A percentile compares a stretch with the other conserved stretches of the same genome.
phyloP scores from a whole-genome alignment of 192 early-diverging fungal genomes.

The Dissophora globulifera region DNA sequence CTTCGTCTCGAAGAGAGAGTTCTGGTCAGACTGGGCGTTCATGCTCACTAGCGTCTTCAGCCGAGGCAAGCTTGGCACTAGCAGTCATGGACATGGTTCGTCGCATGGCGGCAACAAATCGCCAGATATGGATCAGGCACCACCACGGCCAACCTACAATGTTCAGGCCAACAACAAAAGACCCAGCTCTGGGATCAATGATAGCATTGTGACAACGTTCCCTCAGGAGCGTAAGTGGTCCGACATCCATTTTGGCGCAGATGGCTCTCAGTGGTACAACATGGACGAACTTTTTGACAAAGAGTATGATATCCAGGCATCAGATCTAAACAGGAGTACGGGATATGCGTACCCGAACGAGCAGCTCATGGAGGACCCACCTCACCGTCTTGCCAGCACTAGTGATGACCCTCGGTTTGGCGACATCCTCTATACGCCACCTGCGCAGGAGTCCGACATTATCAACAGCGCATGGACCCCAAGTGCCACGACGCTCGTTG shows the following conservation, averaged over 20 bases:
- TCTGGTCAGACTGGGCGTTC: constrained; percentile 39
- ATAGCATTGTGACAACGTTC: no score
- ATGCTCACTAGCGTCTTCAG: constrained; percentile 13
- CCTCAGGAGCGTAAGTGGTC: no score
- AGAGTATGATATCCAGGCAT: constrained; percentile 26
- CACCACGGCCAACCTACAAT: neutral
- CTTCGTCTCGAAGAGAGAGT: constrained; percentile 37
- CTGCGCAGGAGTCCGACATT: constrained; percentile 3
- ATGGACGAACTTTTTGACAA: constrained; percentile 46
- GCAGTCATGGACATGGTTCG: constrained; percentile 2
- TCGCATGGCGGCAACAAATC: neutral
- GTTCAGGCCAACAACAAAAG: constrained; percentile 10
- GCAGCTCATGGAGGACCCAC: neutral
- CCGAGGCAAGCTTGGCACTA: constrained; percentile 10
- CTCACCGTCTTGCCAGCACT: constrained; percentile 6
- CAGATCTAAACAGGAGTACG: neutral
- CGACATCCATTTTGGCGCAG: no score
- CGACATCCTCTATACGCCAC: constrained; percentile 36
- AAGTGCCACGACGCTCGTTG: neutral
- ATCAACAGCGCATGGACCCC: constrained; percentile 10
- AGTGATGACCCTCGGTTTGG: constrained; percentile 15
- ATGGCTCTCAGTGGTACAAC: constrained; percentile 23
- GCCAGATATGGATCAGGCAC: neutral
- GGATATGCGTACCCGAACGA: neutral
- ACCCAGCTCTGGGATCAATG: constrained; percentile 14